Base-by-base conservation (phyloP, 371 early-diverging fungal genomes). In the Polyrhizophydium stewartii region DNA sequence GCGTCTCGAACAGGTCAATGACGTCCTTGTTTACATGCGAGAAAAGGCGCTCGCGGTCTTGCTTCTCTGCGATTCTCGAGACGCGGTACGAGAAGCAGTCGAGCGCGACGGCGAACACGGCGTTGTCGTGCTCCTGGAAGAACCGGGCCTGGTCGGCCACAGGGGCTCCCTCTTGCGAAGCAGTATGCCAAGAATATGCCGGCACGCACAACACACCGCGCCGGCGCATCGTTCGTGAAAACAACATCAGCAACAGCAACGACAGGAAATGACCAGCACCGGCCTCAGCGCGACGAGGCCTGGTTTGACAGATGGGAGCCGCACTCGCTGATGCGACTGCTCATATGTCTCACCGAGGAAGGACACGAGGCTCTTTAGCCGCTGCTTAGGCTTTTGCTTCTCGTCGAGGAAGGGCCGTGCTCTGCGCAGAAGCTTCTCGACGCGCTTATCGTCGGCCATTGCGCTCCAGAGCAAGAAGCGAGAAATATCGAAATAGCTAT, bases 371-470 rank as follows among this genome's bases (percentile, higher is more conserved):
- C 88, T 82, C 31, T 75, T 74, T 24, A 88, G 77, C 57, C 93
- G 79, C 21, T 85, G 79, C 65, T 91, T 91, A 1, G 79, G 71
- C 64, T 89, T 90, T 61, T 87, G 87, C 60, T 84, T 84, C 56
- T 88, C 88, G 63, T 92, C 91, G 43, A 91, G 69, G 69, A 92
- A 90, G 63, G 79, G 82, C 59, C 82, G 87, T 45, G 86, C 84
- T 56, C 89, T 88, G 70, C 87, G 90, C 53, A 67, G 17, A 0
- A 71, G 59, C 63, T 62, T 64, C 52, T 78, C 74, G 25, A 51
- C 28, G 1, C 70, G 37, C 52, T 75, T 74, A 19, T 62, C 61
- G 43, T 71, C 68, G 41, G 32, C 52, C 68, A 62, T 69, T 37
- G 3, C 35, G 35, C 35, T 3, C 13, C 35, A 35, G n/a, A n/a